Percentiles rank a stretch among this genome's conserved stretches.
Evolutionary conservation across 495 filamentous ascomycete genomes (phyloP).

Genomic region (Penicillium angulare): DNA sequence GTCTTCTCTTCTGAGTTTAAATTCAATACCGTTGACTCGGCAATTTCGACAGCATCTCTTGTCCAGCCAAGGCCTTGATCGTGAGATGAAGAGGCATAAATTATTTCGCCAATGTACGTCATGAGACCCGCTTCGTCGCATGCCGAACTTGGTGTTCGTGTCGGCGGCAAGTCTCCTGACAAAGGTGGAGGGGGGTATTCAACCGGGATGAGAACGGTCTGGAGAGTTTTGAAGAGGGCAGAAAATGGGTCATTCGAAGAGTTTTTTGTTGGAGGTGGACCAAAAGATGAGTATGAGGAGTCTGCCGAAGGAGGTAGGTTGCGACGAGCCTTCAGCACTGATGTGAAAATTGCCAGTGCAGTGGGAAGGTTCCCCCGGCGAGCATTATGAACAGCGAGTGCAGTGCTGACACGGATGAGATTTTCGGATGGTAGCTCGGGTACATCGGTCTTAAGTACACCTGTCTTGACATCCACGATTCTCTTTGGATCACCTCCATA

Average conservation of each 20-base stretch:
- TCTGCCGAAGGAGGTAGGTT: slow-evolving; percentile 31
- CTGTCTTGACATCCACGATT: slow-evolving; percentile 59
- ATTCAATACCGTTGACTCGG: slow-evolving; percentile 48
- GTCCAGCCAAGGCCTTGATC: slow-evolving; percentile 79
- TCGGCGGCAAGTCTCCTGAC: slow-evolving; percentile 63
- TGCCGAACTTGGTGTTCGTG: slow-evolving; percentile 55
- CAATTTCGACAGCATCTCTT: slow-evolving; percentile 72
- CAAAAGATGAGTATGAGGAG: slow-evolving; percentile 31
- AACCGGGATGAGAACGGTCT: slow-evolving; percentile 46
- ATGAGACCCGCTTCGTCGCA: slow-evolving; percentile 86
- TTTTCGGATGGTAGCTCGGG: slow-evolving; percentile 62
- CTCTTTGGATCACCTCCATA: slow-evolving; percentile 41
- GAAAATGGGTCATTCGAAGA: slow-evolving; percentile 54
- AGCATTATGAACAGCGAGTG: slow-evolving; percentile 74
- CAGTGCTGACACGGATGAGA: slow-evolving; percentile 69
- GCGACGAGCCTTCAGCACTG: slow-evolving; percentile 72
- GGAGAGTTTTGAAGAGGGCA: slow-evolving; percentile 32
- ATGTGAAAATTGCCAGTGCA: slow-evolving; percentile 84
- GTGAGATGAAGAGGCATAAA: slow-evolving; percentile 65
- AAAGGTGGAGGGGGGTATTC: slow-evolving; percentile 63
- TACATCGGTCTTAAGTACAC: slow-evolving; percentile 53
- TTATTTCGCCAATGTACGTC: slow-evolving; percentile 90
- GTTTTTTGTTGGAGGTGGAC: slow-evolving; percentile 52
- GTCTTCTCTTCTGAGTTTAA: slow-evolving; percentile 36
- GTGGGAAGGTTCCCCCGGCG: slow-evolving; percentile 55